Percentiles rank a stretch among this genome's conserved stretches.
phyloP scores from a whole-genome alignment of 139 green algal species.

The Gonium pectorale region DNA sequence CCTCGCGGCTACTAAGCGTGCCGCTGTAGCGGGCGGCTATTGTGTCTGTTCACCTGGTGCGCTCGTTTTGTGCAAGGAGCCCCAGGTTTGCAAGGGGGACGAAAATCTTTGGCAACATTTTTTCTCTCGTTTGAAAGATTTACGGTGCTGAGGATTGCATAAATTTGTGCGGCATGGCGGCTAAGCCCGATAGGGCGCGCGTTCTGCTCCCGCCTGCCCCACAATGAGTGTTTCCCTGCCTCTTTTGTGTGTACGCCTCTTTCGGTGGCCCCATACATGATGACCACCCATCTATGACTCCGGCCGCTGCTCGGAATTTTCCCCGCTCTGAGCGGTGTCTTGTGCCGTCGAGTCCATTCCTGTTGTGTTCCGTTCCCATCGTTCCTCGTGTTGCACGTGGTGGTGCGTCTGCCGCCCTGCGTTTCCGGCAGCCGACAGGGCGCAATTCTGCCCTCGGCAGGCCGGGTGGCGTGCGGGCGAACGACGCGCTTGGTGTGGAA shows the following conservation, averaged over 20 bases:
- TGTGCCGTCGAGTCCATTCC: not conserved
- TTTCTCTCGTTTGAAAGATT: slow-evolving; percentile 26
- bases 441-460: too few relatives aligned
- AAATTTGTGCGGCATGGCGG: slow-evolving; percentile 14
- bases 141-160: slow-evolving; percentile 33
- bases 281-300: not conserved
- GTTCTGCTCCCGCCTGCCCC: not conserved
- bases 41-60: too few relatives aligned
- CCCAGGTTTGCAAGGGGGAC: too few relatives aligned
- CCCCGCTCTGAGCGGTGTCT: not conserved
- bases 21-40: too few relatives aligned
- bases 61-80: too few relatives aligned
- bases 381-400: slow-evolving; percentile 1
- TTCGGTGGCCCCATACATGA: not conserved
- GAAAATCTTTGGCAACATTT: slow-evolving; percentile 35
- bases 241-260: slow-evolving; percentile 1
- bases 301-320: slow-evolving; percentile 23
- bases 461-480: too few relatives aligned
- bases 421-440: too few relatives aligned
- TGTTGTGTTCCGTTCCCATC: slow-evolving; percentile 20
- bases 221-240: slow-evolving; percentile 8
- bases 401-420: slow-evolving; percentile 9
- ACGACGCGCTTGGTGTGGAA: too few relatives aligned
- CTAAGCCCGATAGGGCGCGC: not conserved
- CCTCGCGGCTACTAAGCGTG: too few relatives aligned